Conservation (phyloP, 2,329 filamentous ascomycete species). For the Aspergillus nomiae region DNA sequence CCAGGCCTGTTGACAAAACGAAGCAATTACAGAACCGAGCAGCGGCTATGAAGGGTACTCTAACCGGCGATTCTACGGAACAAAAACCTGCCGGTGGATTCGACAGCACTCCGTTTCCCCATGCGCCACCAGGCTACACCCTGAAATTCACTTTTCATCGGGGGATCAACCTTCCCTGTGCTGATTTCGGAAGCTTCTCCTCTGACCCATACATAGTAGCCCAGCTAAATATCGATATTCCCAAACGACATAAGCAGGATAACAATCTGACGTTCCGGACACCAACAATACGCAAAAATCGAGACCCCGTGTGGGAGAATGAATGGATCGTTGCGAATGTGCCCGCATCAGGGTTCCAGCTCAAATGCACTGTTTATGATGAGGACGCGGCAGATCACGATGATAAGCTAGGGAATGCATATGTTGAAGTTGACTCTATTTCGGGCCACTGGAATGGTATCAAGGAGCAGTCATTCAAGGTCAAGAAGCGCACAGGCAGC, state of each 20-base stretch:
- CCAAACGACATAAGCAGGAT: slow-evolving; percentile 81
- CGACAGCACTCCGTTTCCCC: slow-evolving; percentile 75
- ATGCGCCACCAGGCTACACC: slow-evolving; percentile 76
- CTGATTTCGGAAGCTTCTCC: slow-evolving; percentile 74
- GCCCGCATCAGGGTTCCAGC: slow-evolving; percentile 73
- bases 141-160: slow-evolving; percentile 81
- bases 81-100: slow-evolving; percentile 71
- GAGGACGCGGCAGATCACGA: slow-evolving; percentile 86
- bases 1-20: slow-evolving; percentile 42
- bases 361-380: slow-evolving; percentile 87
- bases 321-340: slow-evolving; percentile 89
- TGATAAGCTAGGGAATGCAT: slow-evolving; percentile 84
- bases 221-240: slow-evolving; percentile 71
- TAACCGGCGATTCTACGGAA: slow-evolving; percentile 11
- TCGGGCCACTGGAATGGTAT: slow-evolving; percentile 70
- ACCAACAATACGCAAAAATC: slow-evolving; percentile 69
- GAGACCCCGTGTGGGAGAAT: slow-evolving; percentile 78
- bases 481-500: slow-evolving; percentile 79
- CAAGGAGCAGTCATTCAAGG: slow-evolving; percentile 63
- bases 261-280: slow-evolving; percentile 74
- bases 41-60: slow-evolving; percentile 25
- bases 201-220: slow-evolving; percentile 83
- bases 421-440: slow-evolving; percentile 64
- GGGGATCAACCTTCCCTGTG: slow-evolving; percentile 78
- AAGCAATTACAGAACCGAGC: slow-evolving; percentile 42